These are phyloP conservation scores for Hymenoscyphus salicellus DNA, from an alignment of 2,329 filamentous ascomycete genomes.

Conservation along the genomic window DNA sequence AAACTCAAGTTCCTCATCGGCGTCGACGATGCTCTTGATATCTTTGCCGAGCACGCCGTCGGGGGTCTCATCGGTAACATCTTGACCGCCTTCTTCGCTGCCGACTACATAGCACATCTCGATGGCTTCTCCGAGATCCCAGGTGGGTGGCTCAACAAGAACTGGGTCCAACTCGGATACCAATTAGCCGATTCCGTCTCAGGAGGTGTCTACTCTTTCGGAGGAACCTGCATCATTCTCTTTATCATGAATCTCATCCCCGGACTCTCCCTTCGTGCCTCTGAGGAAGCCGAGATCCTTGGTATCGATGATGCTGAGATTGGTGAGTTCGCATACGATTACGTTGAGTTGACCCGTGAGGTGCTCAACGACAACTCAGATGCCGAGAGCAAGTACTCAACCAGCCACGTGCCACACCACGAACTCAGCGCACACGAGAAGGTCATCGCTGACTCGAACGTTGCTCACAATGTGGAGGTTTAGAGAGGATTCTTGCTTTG, in stretches of 20 bases:
- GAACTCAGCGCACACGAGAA: not conserved
- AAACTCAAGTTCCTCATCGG: constrained; percentile 82
- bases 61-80: constrained; percentile 78
- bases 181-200: constrained; percentile 78
- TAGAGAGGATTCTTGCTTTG: not conserved
- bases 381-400: constrained; percentile 16
- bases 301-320: constrained; percentile 89
- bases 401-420: not conserved
- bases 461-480: not conserved
- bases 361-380: constrained; percentile 15
- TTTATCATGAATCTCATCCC: constrained; percentile 78
- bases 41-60: constrained; percentile 79
- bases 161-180: constrained; percentile 81
- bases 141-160: constrained; percentile 78
- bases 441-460: not conserved
- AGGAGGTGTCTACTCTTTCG: constrained; percentile 75
- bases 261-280: constrained; percentile 69
- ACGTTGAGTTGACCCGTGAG: constrained; percentile 61
- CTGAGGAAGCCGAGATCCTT: constrained; percentile 74
- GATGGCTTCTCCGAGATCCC: constrained; percentile 65
- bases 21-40: constrained; percentile 83
- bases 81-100: constrained; percentile 74
- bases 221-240: constrained; percentile 73
- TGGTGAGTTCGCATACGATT: constrained; percentile 94
- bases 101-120: constrained; percentile 78